Evolutionary conservation across 2,329 filamentous ascomycete species (phyloP), one percentile per base, ranked within the genome.

Genomic region (Penicillium sp.): DNA sequence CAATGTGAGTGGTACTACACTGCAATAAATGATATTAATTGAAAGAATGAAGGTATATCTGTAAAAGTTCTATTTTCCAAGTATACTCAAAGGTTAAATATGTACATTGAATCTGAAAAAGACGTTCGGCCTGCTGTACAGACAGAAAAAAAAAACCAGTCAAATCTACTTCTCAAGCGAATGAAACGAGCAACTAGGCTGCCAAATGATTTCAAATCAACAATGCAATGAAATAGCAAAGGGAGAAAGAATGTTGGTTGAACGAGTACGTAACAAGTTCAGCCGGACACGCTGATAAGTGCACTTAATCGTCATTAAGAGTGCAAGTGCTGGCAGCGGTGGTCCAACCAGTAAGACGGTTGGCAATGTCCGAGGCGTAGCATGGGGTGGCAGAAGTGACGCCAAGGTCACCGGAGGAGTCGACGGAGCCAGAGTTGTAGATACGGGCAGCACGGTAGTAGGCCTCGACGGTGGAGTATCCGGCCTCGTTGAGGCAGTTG

Each of bases 311-410:
- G 26, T 24, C 26, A 51, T n/a, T n/a, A 18, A 50, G 43, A 28
- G 30, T 60, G 35, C 58, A 60, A 21, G 24, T 46, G 11, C 38
- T 26, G 5, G 42, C 14, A 24, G 63, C 63, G 38, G 59, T 56
- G 24, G 59, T 67, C 76, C 76, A 78, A n/a, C 76, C 73, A 11
- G 67, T 67, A 47, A 80, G 66, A 45, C 77, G 69, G 62, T 80
- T 80, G 49, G 80, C 80, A 61, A 82, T 71, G 60, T 83, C 80
- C 23, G 68, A 73, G 8, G 75, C 71, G 63, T 83, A 83, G 70
- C 79, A 81, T 59, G 74, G 72, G 75, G 76, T 38, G 7, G 61
- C 63, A 62, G 77, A 68, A 47, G 75, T 75, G 52, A 71, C 59
- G 5, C 51, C 68, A 18, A 72, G 63, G 46, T 72, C 66, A 2